Evolutionary conservation across 495 filamentous ascomycete species (phyloP).

Genomic region (Penicillium odoratum): DNA sequence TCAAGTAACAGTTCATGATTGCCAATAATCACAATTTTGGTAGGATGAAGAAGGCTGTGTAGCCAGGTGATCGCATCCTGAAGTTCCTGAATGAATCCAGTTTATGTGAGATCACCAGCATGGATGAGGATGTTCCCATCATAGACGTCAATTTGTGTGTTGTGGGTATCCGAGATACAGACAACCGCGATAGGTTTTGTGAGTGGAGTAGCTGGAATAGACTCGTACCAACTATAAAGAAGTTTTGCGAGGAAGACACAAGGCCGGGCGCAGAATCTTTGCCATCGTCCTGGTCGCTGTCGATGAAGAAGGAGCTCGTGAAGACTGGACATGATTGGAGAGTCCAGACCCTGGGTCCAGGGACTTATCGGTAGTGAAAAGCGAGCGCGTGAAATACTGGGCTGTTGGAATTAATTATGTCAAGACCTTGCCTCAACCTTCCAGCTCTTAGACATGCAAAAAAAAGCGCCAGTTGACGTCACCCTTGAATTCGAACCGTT

Average conservation of each 20-base stretch:
- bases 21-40: slow-evolving; percentile 70
- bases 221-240: slow-evolving; percentile 19
- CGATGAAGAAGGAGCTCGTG: slow-evolving; percentile 16
- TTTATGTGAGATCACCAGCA: slow-evolving; percentile 70
- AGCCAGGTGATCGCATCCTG: slow-evolving; percentile 68
- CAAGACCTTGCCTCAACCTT: background rate
- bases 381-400: background rate
- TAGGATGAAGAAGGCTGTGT: slow-evolving; percentile 52
- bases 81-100: slow-evolving; percentile 59
- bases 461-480: no score
- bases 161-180: slow-evolving; percentile 80
- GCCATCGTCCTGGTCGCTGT: slow-evolving; percentile 20
- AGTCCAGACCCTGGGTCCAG: background rate
- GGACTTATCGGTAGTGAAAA: background rate
- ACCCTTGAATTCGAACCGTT: no score
- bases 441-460: no score
- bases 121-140: slow-evolving; percentile 75
- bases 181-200: slow-evolving; percentile 18
- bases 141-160: slow-evolving; percentile 54
- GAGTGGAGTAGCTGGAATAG: slow-evolving; percentile 17
- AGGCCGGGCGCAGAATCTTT: slow-evolving; percentile 17
- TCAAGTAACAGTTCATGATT: slow-evolving; percentile 75
- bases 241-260: slow-evolving; percentile 20
- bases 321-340: slow-evolving; percentile 10
- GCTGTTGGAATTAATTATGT: background rate